These are phyloP conservation scores for Ilex aquifolium DNA, from an alignment of 257 asterid genomes.

Conservation along the genomic window DNA sequence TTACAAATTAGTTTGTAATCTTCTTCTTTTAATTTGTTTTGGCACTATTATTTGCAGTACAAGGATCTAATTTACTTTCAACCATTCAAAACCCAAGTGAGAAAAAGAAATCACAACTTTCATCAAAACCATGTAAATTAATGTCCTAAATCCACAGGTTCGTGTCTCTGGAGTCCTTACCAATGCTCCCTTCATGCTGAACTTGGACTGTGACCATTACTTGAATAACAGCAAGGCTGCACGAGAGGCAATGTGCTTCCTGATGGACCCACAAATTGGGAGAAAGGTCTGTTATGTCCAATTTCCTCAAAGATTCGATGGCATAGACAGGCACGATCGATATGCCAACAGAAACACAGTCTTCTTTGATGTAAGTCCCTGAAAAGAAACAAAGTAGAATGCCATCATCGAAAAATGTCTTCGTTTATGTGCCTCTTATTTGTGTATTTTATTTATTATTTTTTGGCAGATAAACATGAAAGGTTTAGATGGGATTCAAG, in stretches of 20 bases:
- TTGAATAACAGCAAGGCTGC: conserved; percentile 93
- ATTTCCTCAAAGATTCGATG: conserved; percentile 97
- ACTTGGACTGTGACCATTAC: conserved; percentile 97
- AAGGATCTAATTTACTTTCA: not conserved
- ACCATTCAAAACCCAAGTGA: not conserved
- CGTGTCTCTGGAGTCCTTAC: conserved; percentile 97
- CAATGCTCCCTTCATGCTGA: conserved; percentile 97
- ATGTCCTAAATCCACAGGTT: conserved; percentile 39
- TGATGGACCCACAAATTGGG: conserved; percentile 91
- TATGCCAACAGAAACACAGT: conserved; percentile 97
- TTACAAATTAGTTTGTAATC: not conserved
- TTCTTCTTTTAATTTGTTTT: not conserved
- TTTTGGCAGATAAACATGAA: conserved; percentile 75
- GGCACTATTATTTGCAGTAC: not conserved
- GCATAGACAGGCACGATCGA: conserved; percentile 89
- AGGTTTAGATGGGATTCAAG: conserved; percentile 94
- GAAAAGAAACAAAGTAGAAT: conserved; percentile 1
- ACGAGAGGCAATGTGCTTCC: conserved; percentile 96
- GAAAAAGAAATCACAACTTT: not conserved
- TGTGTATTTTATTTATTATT: not conserved
- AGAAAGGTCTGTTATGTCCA: conserved; percentile 91
- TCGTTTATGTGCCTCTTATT: not conserved
- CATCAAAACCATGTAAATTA: not conserved
- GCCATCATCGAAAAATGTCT: not conserved
- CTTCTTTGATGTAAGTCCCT: conserved; percentile 79